Evolutionary conservation across 345 rosid species (phyloP).

Genomic region (Rhizophora apiculata): DNA sequence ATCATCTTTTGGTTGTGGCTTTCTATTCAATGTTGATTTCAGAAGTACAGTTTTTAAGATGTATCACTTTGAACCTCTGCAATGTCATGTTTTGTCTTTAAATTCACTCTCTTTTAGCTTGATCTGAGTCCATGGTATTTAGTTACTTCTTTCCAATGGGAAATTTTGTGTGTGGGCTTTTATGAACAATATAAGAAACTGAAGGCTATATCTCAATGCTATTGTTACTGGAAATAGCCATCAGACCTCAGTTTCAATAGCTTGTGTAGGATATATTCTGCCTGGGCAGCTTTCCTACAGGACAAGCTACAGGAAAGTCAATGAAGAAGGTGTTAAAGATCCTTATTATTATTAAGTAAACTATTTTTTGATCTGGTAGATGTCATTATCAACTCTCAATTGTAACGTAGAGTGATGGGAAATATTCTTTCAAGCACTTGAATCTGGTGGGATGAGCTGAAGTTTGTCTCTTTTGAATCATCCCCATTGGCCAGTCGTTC

Average conservation of each 20-base stretch:
- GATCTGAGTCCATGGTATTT: background rate
- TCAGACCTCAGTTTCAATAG: background rate
- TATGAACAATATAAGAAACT: background rate
- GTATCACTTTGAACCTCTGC: constrained; percentile 1
- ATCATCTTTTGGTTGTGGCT: constrained; percentile 11
- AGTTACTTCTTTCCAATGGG: background rate
- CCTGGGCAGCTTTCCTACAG: no score
- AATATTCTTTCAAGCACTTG: background rate
- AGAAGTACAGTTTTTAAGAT: constrained; percentile 13
- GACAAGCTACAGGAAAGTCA: no score
- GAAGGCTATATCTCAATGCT: background rate
- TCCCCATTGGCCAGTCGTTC: background rate
- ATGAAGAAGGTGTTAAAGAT: no score
- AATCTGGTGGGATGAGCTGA: background rate
- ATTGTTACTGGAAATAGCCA: background rate
- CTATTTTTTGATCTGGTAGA: no score
- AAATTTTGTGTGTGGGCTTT: background rate
- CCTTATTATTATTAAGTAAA: no score
- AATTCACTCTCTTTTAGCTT: constrained; percentile 1
- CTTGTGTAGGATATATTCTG: no score
- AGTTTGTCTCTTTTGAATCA: background rate
- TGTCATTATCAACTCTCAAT: background rate
- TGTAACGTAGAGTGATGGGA: background rate
- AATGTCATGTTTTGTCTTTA: constrained; percentile 13
- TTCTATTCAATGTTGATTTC: constrained; percentile 13